These are phyloP conservation scores for Phytophthora tubulina DNA, from an alignment of 352 stramenopile species.

Conservation along the genomic window DNA sequence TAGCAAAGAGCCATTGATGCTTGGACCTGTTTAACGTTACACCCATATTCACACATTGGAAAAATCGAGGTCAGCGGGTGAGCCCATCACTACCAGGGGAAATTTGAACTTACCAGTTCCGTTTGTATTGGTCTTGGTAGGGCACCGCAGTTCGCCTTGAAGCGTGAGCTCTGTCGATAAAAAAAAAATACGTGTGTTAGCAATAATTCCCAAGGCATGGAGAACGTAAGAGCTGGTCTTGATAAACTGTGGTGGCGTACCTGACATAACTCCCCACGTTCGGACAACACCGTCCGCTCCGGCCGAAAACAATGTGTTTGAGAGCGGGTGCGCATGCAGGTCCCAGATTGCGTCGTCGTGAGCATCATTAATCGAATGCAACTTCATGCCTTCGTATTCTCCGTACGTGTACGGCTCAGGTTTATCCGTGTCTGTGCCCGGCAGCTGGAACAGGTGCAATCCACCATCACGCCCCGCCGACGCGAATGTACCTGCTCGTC, in stretches of 20 bases:
- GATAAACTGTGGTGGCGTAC: conserved; percentile 39
- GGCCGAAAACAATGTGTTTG: conserved; percentile 85
- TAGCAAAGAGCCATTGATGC: conserved; percentile 59
- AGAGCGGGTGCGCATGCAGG: conserved; percentile 83
- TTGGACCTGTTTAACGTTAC: conserved; percentile 44
- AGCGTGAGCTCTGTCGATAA: conserved; percentile 65
- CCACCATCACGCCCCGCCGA: conserved; percentile 81
- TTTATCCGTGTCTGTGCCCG: conserved; percentile 65
- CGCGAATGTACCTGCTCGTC: conserved; percentile 69
- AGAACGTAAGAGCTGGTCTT: not conserved
- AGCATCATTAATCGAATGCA: conserved; percentile 73
- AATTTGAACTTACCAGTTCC: conserved; percentile 45
- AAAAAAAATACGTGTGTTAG: conserved; percentile 13
- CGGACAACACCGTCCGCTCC: conserved; percentile 82
- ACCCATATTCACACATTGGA: not conserved
- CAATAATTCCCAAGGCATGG: not conserved
- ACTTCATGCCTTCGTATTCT: conserved; percentile 79
- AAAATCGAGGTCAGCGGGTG: too few species aligned
- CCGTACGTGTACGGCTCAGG: conserved; percentile 73
- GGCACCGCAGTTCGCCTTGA: conserved; percentile 78
- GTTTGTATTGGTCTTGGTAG: conserved; percentile 61
- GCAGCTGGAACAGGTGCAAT: conserved; percentile 75
- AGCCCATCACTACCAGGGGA: not conserved
- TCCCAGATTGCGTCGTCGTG: conserved; percentile 89
- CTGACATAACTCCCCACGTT: conserved; percentile 80